Evolutionary conservation across 805 yeast species (phyloP).

Genomic region (Starmerella stellata): DNA sequence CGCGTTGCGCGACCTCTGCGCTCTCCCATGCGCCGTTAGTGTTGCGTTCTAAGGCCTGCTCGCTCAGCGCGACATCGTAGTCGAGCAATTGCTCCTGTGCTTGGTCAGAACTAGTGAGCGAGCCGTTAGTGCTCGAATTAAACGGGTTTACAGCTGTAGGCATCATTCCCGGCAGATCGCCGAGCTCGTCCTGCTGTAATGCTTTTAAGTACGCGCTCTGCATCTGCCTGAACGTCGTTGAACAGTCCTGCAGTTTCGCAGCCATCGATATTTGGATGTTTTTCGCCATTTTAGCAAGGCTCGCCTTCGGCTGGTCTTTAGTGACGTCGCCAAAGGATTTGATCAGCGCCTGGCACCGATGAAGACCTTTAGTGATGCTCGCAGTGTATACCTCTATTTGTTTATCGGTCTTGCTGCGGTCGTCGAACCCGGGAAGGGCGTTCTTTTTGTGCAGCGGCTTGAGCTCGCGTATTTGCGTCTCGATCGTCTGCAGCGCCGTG

Average conservation of each 20-base stretch:
- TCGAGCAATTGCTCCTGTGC: too few species aligned
- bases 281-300: constrained; percentile 47
- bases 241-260: constrained; percentile 56
- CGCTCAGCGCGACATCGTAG: constrained; percentile 23
- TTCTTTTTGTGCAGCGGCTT: constrained; percentile 61
- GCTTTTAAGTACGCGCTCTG: constrained; percentile 81
- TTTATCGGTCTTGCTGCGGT: constrained; percentile 54
- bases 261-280: constrained; percentile 79
- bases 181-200: constrained; percentile 28
- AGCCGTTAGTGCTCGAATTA: neutral
- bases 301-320: constrained; percentile 24
- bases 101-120: neutral
- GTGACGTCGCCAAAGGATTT: constrained; percentile 40
- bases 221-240: constrained; percentile 62
- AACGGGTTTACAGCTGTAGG: neutral
- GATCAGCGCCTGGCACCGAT: constrained; percentile 57
- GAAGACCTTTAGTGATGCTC: constrained; percentile 55
- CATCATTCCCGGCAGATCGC: constrained; percentile 15
- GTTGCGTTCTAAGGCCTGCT: constrained; percentile 23
- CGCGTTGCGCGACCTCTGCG: constrained; percentile 44
- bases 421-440: constrained; percentile 73
- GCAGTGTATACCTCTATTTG: constrained; percentile 65
- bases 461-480: constrained; percentile 38
- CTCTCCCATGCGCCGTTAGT: constrained; percentile 20
- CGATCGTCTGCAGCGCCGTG: constrained; percentile 36